These are phyloP conservation scores for Pyrenula aspistea DNA, from an alignment of 495 filamentous ascomycete genomes.

Conservation along the genomic window DNA sequence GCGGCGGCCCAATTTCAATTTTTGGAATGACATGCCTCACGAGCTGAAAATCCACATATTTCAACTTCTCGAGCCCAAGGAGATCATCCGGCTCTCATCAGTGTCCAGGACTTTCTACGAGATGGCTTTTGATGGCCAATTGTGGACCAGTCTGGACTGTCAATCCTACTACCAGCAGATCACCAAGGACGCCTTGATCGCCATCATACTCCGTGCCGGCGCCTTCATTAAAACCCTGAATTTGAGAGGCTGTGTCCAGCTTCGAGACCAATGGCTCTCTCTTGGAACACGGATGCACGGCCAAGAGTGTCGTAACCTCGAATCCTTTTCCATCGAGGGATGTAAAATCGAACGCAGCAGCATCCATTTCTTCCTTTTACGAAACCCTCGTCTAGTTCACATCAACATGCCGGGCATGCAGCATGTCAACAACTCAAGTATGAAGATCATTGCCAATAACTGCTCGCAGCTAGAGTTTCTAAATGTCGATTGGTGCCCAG, in stretches of 20 bases:
- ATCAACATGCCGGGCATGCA: slow-evolving; percentile 76
- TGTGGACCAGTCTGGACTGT: slow-evolving; percentile 78
- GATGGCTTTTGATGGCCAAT: slow-evolving; percentile 89
- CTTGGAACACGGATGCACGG: slow-evolving; percentile 51
- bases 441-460: slow-evolving; percentile 74
- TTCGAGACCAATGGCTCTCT: slow-evolving; percentile 65
- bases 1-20: slow-evolving; percentile 44
- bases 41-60: slow-evolving; percentile 77
- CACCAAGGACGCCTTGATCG: slow-evolving; percentile 67
- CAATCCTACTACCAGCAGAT: slow-evolving; percentile 82
- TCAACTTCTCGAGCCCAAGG: slow-evolving; percentile 60
- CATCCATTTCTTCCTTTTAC: slow-evolving; percentile 67
- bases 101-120: slow-evolving; percentile 73
- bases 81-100: slow-evolving; percentile 69
- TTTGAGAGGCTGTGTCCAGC: slow-evolving; percentile 60
- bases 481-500: slow-evolving; percentile 85
- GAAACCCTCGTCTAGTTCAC: slow-evolving; percentile 64
- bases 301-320: slow-evolving; percentile 72
- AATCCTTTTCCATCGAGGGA: slow-evolving; percentile 77
- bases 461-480: slow-evolving; percentile 72
- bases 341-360: slow-evolving; percentile 72
- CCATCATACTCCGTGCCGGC: slow-evolving; percentile 73
- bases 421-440: slow-evolving; percentile 70
- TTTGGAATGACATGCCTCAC: slow-evolving; percentile 69
- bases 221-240: slow-evolving; percentile 89